Evolutionary conservation across 495 filamentous ascomycete species (phyloP).

Genomic region (Penicillium coffeae): DNA sequence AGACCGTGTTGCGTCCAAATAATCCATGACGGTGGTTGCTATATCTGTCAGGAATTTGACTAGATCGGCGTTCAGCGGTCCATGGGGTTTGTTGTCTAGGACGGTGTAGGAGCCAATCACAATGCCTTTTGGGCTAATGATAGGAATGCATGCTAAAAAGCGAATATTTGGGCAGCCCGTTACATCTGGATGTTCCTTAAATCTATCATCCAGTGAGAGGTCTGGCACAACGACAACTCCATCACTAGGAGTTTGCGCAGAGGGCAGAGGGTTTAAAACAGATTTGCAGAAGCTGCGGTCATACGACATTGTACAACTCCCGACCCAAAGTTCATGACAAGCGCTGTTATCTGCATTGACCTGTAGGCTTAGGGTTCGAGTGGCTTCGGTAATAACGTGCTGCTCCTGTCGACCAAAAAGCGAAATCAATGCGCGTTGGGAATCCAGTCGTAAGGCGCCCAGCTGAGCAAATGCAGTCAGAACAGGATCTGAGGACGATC

Average conservation of each 20-base stretch:
- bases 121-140: slow-evolving; percentile 12
- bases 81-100: slow-evolving; percentile 13
- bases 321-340: slow-evolving; percentile 39
- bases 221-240: slow-evolving; percentile 13
- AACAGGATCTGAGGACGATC: no score
- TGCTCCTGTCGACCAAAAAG: slow-evolving; percentile 53
- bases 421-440: slow-evolving; percentile 50
- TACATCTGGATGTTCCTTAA: slow-evolving; percentile 15
- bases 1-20: slow-evolving; percentile 6
- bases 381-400: slow-evolving; percentile 60
- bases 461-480: slow-evolving; percentile 61
- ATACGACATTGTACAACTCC: slow-evolving; percentile 33
- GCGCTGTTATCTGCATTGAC: slow-evolving; percentile 24
- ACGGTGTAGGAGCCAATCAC: slow-evolving; percentile 16
- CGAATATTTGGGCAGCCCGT: slow-evolving; percentile 40
- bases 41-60: slow-evolving; percentile 9
- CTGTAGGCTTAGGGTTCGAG: slow-evolving; percentile 46
- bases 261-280: slow-evolving; percentile 18
- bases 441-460: slow-evolving; percentile 49
- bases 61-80: background rate
- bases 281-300: slow-evolving; percentile 42
- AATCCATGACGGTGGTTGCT: slow-evolving; percentile 14
- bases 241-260: no score
- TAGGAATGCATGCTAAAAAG: slow-evolving; percentile 45
- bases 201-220: slow-evolving; percentile 23